Evolutionary conservation across 306 rosid species (phyloP), one percentile per base, ranked within the genome.

Genomic region (Oxytropis ochrocephala): DNA sequence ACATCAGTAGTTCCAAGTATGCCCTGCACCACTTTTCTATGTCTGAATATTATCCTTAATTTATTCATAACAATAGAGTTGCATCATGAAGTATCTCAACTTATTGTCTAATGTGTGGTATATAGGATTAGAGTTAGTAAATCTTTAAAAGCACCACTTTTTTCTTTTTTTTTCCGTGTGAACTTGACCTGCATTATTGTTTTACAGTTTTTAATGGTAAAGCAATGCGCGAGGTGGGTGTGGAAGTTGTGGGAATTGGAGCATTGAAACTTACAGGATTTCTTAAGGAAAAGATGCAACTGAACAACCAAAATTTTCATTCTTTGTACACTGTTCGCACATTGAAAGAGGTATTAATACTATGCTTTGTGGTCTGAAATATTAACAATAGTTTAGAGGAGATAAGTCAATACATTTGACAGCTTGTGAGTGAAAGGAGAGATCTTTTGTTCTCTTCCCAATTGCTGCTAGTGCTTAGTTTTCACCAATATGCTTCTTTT

Each of bases 1-100:
- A 90, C 96, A 43, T 88, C 97, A 62, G 8, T 90, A 63, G 98
- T 93, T 72, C 98, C 98, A 73, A 90, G 98, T 93, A 93, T 83
- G 95, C 79, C 35, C 21, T n/a, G n/a, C n/a, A n/a, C n/a, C n/a
- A n/a, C n/a, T n/a, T n/a, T n/a, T n/a, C n/a, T n/a, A n/a, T n/a
- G n/a, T n/a, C n/a, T n/a, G n/a, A n/a, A n/a, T n/a, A n/a, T n/a
- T n/a, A n/a, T n/a, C n/a, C n/a, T n/a, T 48, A 63, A 36, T 54
- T 36, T 67, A 35, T 73, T 60, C 67, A 14, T 59, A 50, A 50
- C 42, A 11, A 52, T 33, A 64, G 35, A 3, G 29, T 75, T 79
- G 17, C 48, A 51, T 42, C 59, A 5, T 17, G 35, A 55, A 18
- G 73, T 11, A 47, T 57, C 33, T 24, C 21, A 33, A 30, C 44